Conservation (phyloP, 164 flowering plant species). For the Tinospora cordifolia region DNA sequence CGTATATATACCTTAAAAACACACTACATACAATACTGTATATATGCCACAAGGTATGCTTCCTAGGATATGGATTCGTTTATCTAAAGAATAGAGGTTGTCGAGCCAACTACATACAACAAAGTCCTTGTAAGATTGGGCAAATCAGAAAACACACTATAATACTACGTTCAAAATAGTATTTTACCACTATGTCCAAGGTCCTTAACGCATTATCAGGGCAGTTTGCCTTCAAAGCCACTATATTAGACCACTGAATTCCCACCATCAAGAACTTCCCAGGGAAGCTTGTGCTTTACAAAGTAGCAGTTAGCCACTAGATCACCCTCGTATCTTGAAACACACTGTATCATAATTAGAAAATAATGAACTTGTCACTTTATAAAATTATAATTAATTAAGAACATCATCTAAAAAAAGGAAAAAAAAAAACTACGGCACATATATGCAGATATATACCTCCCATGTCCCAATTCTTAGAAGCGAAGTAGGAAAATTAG, state of each 20-base stretch:
- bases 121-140: constrained; percentile 3
- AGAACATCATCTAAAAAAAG: neutral
- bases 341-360: constrained; percentile 38
- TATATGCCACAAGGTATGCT: constrained; percentile 90
- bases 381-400: neutral
- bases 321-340: constrained; percentile 78
- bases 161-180: neutral
- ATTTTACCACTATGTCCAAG: constrained; percentile 66
- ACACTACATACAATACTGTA: no score
- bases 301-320: constrained; percentile 83
- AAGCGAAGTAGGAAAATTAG: constrained; percentile 66
- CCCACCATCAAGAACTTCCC: constrained; percentile 89
- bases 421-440: neutral
- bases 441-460: constrained; percentile 28
- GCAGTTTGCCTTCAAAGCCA: constrained; percentile 61
- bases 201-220: constrained; percentile 56
- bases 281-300: constrained; percentile 83
- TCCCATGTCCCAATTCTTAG: constrained; percentile 70
- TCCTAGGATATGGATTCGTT: constrained; percentile 87
- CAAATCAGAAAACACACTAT: neutral
- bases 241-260: constrained; percentile 91
- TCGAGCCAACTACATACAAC: constrained; percentile 49
- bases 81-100: constrained; percentile 80
- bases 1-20: no score
- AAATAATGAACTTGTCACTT: neutral